Conservation (phyloP, 768 basidiomycete species). For the Dendrothele bispora region DNA sequence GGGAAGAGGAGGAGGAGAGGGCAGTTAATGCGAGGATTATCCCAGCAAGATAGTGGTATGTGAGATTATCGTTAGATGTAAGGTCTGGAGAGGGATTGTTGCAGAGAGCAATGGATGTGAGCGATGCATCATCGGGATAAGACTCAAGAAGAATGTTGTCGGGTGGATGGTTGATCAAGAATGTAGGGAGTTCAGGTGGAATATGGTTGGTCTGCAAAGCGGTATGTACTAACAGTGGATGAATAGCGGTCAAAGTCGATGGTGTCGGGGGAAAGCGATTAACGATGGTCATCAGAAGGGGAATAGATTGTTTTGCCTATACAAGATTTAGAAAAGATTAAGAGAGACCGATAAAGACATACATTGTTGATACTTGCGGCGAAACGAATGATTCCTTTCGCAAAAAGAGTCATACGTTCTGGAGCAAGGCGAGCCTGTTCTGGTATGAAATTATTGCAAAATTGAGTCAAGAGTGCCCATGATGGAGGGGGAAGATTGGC, state of each 20-base stretch:
- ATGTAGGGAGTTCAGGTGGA: background rate
- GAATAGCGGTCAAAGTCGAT: slow-evolving; percentile 67
- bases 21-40: slow-evolving; percentile 44
- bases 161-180: slow-evolving; percentile 31
- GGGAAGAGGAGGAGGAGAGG: no score
- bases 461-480: slow-evolving; percentile 45
- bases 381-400: slow-evolving; percentile 56
- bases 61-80: slow-evolving; percentile 73
- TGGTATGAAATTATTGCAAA: slow-evolving; percentile 63
- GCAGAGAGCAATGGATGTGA: slow-evolving; percentile 53
- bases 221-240: slow-evolving; percentile 55
- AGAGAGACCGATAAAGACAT: slow-evolving; percentile 19
- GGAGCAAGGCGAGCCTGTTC: slow-evolving; percentile 66
- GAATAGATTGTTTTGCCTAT: slow-evolving; percentile 46
- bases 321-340: background rate
- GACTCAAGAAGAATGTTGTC: slow-evolving; percentile 48
- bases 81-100: slow-evolving; percentile 55
- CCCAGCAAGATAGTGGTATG: slow-evolving; percentile 85
- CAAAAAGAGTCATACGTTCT: slow-evolving; percentile 54
- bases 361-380: slow-evolving; percentile 54
- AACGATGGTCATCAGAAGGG: slow-evolving; percentile 59
- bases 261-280: slow-evolving; percentile 58
- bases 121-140: slow-evolving; percentile 54
- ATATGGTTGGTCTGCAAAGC: background rate
- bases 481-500: slow-evolving; percentile 33